Evolutionary conservation across 2,329 filamentous ascomycete species (phyloP).

Genomic region (Neurospora crassa): DNA sequence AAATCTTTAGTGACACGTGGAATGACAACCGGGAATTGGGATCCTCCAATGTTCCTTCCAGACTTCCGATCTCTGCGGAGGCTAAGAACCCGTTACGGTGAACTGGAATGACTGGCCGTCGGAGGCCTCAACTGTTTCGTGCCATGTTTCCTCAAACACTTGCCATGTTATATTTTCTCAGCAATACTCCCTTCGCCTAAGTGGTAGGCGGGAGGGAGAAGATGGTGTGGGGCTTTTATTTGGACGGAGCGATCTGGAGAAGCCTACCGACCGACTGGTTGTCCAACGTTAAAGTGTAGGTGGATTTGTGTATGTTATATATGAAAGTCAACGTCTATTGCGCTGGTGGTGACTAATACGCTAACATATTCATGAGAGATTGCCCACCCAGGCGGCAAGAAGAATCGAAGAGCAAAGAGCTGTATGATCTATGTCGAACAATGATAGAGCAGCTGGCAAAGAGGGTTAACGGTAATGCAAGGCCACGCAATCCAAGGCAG

Average conservation of each 20-base stretch:
- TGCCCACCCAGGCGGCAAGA: not conserved
- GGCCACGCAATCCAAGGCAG: not conserved
- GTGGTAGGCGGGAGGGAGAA: not conserved
- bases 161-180: not conserved
- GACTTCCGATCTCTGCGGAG: not conserved
- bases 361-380: not conserved
- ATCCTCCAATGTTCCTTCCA: not conserved
- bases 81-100: not conserved
- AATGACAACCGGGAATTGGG: not conserved
- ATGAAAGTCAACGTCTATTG: not conserved
- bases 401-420: not conserved
- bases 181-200: not conserved
- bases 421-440: not conserved
- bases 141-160: not conserved
- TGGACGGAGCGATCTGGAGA: not conserved
- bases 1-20: not conserved
- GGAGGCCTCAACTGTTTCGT: not conserved
- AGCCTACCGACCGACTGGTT: not conserved
- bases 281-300: not conserved
- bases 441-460: not conserved
- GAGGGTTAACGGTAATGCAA: not conserved
- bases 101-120: not conserved
- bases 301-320: not conserved
- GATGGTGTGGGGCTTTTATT: not conserved
- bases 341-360: not conserved